Evolutionary conservation across 495 filamentous ascomycete genomes (phyloP), one percentile per base, ranked within the genome.

Genomic region (Haplographium delicatum): DNA sequence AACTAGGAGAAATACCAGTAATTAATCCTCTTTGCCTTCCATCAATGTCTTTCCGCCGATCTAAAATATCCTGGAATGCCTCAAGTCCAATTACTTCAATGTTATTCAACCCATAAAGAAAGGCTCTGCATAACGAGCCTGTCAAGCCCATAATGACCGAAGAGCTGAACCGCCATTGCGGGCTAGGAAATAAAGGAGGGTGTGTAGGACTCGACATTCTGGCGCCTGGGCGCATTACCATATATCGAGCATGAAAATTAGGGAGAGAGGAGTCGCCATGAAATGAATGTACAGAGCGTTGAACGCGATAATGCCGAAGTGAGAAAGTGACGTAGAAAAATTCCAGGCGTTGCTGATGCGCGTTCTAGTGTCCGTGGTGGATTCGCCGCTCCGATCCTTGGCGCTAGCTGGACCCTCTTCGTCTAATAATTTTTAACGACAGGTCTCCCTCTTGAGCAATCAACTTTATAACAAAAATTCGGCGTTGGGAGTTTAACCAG

Each of bases 21-120:
- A 97, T 74, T 53, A 96, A 73, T 23, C 91, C 91, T 60, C 81
- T 79, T 51, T 81, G 69, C 57, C 91, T 79, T 54, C 73, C 72
- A 38, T 82, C 76, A 13, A 81, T 71, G 66, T 94, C 79, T 56
- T 73, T 72, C 44, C 91, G 76, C 35, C 76, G 74, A 58, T 95
- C 88, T 15, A 94, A 67, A 5, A 89, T 62, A n/a, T 85, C 73
- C 10, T 89, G 68, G 52, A 95, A 94, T n/a, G 69, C 59, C 11
- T 86, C 80, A 28, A 91, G 65, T 0, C 91, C 91, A 60, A 79
- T 72, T 1, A 83, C 76, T 56, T 93, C 82, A 19, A 75, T 73
- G 2, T 65, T 63, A 54, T 78, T 80, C 49, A 80, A 57, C 0
- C 73, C 69, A 44, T 69, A 74, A 26, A 78, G 46, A 47, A 76